phyloP scores from a whole-genome alignment of 148 eudicot species.

The Amaranthus hypochondriacus region DNA sequence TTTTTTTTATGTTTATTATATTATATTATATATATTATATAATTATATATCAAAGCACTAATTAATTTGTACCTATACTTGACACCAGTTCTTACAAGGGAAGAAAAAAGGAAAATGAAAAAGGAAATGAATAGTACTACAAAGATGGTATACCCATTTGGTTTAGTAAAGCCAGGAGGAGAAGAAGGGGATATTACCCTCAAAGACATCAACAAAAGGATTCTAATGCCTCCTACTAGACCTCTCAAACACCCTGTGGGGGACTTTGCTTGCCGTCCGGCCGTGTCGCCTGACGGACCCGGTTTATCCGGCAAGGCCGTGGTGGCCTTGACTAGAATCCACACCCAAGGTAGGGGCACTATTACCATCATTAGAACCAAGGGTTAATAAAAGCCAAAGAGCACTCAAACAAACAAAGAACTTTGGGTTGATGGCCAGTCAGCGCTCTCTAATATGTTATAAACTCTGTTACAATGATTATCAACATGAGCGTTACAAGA shows the following conservation, averaged over 20 bases:
- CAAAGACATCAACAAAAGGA: conserved; percentile 61
- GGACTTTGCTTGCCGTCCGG: conserved; percentile 62
- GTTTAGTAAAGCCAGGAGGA: conserved; percentile 76
- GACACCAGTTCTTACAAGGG: conserved; percentile 2
- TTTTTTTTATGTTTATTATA: no score
- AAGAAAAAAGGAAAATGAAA: conserved; percentile 28
- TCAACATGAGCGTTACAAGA: no score
- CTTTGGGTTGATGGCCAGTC: no score
- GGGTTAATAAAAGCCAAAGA: conserved; percentile 23
- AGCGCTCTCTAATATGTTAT: no score
- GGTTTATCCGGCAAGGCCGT: conserved; percentile 78
- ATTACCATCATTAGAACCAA: conserved; percentile 72
- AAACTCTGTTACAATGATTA: no score
- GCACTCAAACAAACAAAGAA: neutral
- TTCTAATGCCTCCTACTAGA: conserved; percentile 70
- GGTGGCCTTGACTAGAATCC: conserved; percentile 66
- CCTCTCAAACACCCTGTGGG: conserved; percentile 86
- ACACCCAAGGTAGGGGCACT: conserved; percentile 79
- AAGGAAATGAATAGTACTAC: conserved; percentile 12
- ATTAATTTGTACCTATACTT: neutral
- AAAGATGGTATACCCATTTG: conserved; percentile 66
- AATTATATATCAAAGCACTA: neutral
- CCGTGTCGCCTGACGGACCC: conserved; percentile 44
- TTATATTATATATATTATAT: no score
- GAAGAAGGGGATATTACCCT: conserved; percentile 63